Percentiles rank a stretch among this genome's conserved stretches.
phyloP scores from a whole-genome alignment of 306 rosid genomes.

The Parietaria judaica region DNA sequence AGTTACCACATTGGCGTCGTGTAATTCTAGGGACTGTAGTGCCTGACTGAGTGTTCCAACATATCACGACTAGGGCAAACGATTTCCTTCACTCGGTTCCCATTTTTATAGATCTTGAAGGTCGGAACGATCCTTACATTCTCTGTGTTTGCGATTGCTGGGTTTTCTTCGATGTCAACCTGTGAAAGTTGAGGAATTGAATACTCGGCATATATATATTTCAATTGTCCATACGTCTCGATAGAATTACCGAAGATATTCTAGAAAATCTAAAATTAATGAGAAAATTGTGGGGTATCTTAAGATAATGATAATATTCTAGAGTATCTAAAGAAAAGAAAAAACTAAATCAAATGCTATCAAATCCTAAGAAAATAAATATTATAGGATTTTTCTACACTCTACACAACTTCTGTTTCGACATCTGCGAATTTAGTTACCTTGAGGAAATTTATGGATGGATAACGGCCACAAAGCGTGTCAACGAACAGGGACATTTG shows the following conservation, averaged over 20 bases:
- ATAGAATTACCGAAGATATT: neutral
- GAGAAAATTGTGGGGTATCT: too few species aligned
- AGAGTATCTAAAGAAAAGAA: too few species aligned
- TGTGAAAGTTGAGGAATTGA: slow-evolving; percentile 1
- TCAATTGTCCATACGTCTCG: too few species aligned
- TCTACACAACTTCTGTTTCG: too few species aligned
- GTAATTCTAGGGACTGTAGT: slow-evolving; percentile 56
- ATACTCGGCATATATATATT: too few species aligned
- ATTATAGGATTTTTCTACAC: too few species aligned
- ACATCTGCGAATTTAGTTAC: slow-evolving; percentile 21
- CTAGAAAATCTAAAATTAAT: too few species aligned
- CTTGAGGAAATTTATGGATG: slow-evolving; percentile 83
- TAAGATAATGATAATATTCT: too few species aligned
- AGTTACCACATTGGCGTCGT: slow-evolving; percentile 19
- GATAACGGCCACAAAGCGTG: slow-evolving; percentile 66
- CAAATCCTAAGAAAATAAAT: too few species aligned
- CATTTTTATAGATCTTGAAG: slow-evolving; percentile 93
- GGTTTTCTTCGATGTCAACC: slow-evolving; percentile 68
- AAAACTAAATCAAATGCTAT: too few species aligned
- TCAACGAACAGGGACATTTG: slow-evolving; percentile 71
- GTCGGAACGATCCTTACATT: slow-evolving; percentile 79
- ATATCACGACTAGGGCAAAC: slow-evolving; percentile 76
- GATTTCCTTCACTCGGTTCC: slow-evolving; percentile 71
- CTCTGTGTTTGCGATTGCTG: slow-evolving; percentile 59
- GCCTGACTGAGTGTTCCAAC: slow-evolving; percentile 91